Base-by-base conservation (phyloP, 2,329 filamentous ascomycete species). In the Cordyceps fumosorosea region DNA sequence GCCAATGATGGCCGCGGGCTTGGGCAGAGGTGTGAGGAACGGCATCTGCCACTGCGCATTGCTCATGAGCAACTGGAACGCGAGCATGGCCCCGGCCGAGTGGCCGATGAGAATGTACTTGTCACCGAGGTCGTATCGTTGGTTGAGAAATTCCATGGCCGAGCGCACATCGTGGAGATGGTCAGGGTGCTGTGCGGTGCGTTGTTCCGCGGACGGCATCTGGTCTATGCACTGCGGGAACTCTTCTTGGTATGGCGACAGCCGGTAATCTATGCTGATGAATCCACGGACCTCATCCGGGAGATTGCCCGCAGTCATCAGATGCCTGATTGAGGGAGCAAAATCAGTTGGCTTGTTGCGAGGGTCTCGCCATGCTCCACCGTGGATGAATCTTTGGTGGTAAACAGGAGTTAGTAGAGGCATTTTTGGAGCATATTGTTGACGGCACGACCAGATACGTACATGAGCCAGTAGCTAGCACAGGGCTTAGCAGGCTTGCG, bases 331-430 rank as follows among this genome's bases (percentile, higher is more conserved):
- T 56, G 78, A 75, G 4, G 80, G 73, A 29, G 70, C 64, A 66
- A 84, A 83, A 62, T 77, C 77, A 57, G 76, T 68, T 32, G 79
- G 75, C 48, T 76, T 76, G 60, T 80, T 76, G 59, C 73, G 73
- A 48, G 84, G 84, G 70, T 88, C 85, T 63, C 84, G 78, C 85
- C 85, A 88, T 64, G 80, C 84, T 65, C 85, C 85, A 66, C 85
- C 85, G 69, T 88, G 85, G 68, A 88, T 79, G 71, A 79, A 86
- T 63, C 78, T 77, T 62, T 50, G 45, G 48, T 6, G 69, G 63
- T 60, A 59, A 42, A 54, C 45, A 51, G 44, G 34, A 40, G 56
- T 59, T 48, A 64, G 58, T 50, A 54, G 47, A 40, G 47, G 37
- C 20, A 37, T 14, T 29, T 10, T 48, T 50, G 32, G 50, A 12